Evolutionary conservation across 495 filamentous ascomycete species (phyloP), one percentile per base, ranked within the genome.

Genomic region (Penicillium ochrochloron): DNA sequence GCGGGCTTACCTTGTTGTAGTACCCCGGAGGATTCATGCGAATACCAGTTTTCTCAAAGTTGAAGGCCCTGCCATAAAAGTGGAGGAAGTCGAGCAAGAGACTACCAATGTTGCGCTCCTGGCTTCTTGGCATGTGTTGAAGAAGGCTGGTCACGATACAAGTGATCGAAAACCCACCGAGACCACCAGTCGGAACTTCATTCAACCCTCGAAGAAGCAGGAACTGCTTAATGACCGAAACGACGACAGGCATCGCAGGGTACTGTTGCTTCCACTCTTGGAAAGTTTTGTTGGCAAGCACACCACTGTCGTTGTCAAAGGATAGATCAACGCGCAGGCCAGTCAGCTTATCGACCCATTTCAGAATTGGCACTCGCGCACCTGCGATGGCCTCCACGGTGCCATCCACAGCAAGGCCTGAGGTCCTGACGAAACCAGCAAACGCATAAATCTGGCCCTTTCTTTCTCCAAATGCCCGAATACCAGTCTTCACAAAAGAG

Each of bases 161-260:
- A 44, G 90, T 97, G 57, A 96, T 89, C 1, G 93, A 90, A 70
- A 98, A 97, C 1, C 94, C 94, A 37, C 95, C 96, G n/a, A 99
- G 83, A 0, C 96, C 96, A 60, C 96, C 96, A 48, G 85, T 89
- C 21, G 89, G 87, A 3, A 96, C 92, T 73, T 99, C 95, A 65
- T 97, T 97, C 39, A 97, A 81, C 2, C 88, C 91, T 46, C 93
- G 86, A 86, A 99, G 94, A 19, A 89, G 79, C 21, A 99, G 79
- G 60, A 96, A 93, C 59, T 98, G 96, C 76, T 99, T 99, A 76
- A 99, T 86, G 27, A 99, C 65, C 0, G 91, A 86, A 14, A 95
- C 90, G 23, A 99, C 76, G 41, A 90, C 81, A 2, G 91, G 91
- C 91, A 98, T 93, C 2, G 84, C 86, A 0, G 94, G 94, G 67